Evolutionary conservation across 2,329 filamentous ascomycete species (phyloP).

Genomic region (Diaporthe capsici): DNA sequence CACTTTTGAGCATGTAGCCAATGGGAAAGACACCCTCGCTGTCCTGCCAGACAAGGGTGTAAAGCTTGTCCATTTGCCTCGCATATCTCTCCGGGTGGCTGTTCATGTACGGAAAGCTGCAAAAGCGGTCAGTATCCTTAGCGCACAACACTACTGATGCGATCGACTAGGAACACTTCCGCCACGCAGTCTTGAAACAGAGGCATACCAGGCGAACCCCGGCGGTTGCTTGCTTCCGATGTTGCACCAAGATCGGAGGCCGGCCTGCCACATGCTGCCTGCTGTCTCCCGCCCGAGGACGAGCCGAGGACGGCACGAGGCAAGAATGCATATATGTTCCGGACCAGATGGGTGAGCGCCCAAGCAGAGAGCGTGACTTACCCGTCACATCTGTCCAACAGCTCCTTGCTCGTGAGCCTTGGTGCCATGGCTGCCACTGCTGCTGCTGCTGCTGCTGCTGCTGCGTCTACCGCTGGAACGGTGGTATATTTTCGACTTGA

Average conservation of each 20-base stretch:
- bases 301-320: constrained; percentile 18
- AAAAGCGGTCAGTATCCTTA: constrained; percentile 26
- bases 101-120: constrained; percentile 83
- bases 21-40: constrained; percentile 74
- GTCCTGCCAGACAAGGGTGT: constrained; percentile 75
- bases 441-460: neutral
- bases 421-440: constrained; percentile 38
- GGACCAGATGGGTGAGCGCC: neutral
- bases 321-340: constrained; percentile 27
- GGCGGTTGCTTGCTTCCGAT: constrained; percentile 21
- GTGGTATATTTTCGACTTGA: constrained; percentile 13
- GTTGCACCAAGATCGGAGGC: constrained; percentile 28
- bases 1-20: constrained; percentile 69
- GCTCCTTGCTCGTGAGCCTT: constrained; percentile 45
- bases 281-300: constrained; percentile 11
- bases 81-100: constrained; percentile 70
- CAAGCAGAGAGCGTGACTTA: constrained; percentile 41
- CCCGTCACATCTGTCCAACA: constrained; percentile 46
- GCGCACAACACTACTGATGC: constrained; percentile 12
- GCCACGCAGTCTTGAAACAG: neutral
- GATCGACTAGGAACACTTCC: neutral
- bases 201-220: constrained; percentile 1
- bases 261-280: constrained; percentile 16
- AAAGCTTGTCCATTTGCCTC: constrained; percentile 72
- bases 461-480: constrained; percentile 4